These are phyloP conservation scores for Cotoneaster glaucophyllus DNA, from an alignment of 306 rosid genomes.

Conservation along the genomic window DNA sequence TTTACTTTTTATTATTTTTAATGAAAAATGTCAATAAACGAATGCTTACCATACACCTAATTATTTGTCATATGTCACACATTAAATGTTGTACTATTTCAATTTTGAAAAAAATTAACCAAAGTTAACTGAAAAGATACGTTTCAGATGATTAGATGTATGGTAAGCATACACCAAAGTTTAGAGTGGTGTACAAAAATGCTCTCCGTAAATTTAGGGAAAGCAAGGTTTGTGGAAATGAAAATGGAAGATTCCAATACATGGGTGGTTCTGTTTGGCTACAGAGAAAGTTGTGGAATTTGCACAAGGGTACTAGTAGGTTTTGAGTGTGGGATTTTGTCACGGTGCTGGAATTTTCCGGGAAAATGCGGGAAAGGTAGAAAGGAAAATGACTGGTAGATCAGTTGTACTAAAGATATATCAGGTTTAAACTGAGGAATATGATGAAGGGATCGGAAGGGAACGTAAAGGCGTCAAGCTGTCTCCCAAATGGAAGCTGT, in stretches of 20 bases:
- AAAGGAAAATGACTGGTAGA: conserved; percentile 8
- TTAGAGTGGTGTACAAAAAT: too few relatives aligned
- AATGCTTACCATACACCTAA: neutral
- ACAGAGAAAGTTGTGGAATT: conserved; percentile 22
- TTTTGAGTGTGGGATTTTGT: conserved; percentile 22
- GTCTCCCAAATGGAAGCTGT: conserved; percentile 62
- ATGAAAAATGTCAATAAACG: neutral
- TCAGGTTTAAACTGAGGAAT: neutral
- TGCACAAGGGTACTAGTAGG: neutral
- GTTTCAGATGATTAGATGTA: too few relatives aligned
- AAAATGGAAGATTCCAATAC: conserved; percentile 44
- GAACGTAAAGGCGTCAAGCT: conserved; percentile 32
- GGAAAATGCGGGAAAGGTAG: conserved; percentile 29
- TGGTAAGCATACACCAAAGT: too few relatives aligned
- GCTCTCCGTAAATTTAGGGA: neutral
- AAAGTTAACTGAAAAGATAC: too few relatives aligned
- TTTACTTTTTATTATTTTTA: too few relatives aligned
- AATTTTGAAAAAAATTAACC: too few relatives aligned
- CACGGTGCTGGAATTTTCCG: conserved; percentile 40
- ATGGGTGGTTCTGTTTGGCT: conserved; percentile 38
- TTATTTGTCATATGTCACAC: too few relatives aligned
- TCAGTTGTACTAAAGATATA: neutral
- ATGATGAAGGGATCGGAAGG: neutral
- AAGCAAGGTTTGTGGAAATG: conserved; percentile 6
- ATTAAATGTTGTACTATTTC: too few relatives aligned